Evolutionary conservation across 2,329 filamentous ascomycete genomes (phyloP), one percentile per base, ranked within the genome.

Genomic region (Ceratocystis harringtonii): DNA sequence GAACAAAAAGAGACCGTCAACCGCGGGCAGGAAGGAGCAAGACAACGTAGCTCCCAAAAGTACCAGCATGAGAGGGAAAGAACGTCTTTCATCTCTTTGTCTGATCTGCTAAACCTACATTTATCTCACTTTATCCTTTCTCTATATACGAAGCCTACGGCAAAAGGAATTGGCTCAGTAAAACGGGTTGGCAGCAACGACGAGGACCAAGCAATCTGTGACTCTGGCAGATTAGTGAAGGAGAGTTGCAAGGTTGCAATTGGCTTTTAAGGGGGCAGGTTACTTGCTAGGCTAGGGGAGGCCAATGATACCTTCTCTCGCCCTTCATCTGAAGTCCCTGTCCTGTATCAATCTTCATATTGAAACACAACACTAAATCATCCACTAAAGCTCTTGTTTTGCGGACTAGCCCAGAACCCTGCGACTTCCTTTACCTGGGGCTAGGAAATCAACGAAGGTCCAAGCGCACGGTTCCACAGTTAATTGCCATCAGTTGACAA

Each of bases 381-480:
- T 36, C 28, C 55, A 36, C 25, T 58, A 58, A n/a, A 19, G 55
- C 55, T 58, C 28, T 58, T 32, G 55, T 19, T 58, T 32, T 36
- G 28, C 55, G 17, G 55, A n/a, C 55, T 17, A 25, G 55, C 10
- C 55, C 32, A 25, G 55, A 58, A 58, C 55, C 55, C 55, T 58
- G 55, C 43, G 32, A 43, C 44, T 50, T 45, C 61, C 61, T 32
- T 32, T 25, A 48, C 19, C 61, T 45, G 25, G 45, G 22, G 45
- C 61, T 50, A 62, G 41, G 41, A 62, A 62, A 50, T 62, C 61
- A 62, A 50, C n/a, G 25, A 32, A 30, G 61, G 61, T 25, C 61
- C 61, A 62, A 62, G 61, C 61, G 61, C 61, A 62, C 61, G 15
- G 61, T 50, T 62, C 61, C 61, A 62, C 22, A 48, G 41, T 41